A percentile compares a stretch with the other conserved stretches of the same genome.
phyloP scores from a whole-genome alignment of 2,329 filamentous ascomycete genomes.

The Tolypocladium sp. region DNA sequence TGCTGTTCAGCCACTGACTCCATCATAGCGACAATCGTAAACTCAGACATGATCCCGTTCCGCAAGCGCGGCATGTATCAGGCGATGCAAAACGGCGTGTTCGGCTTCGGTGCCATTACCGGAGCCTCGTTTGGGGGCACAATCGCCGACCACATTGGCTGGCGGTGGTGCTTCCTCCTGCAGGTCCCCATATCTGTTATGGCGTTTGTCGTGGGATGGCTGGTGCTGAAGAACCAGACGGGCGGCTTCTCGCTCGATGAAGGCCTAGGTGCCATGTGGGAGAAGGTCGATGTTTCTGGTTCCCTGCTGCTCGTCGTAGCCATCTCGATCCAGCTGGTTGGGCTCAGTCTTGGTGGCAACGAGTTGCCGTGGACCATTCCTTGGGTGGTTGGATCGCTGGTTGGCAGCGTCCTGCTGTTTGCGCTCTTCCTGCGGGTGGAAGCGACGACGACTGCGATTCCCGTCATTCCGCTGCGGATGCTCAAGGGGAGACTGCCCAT shows the following conservation, averaged over 20 bases:
- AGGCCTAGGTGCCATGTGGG: conserved; percentile 33
- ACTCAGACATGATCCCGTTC: conserved; percentile 56
- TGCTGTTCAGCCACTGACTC: too few relatives aligned
- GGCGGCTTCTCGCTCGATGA: conserved; percentile 16
- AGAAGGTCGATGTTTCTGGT: conserved; percentile 48
- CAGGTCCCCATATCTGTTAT: conserved; percentile 50
- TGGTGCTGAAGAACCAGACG: conserved; percentile 40
- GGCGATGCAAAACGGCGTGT: conserved; percentile 50
- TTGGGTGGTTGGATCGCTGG: conserved; percentile 35
- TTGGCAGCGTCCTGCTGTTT: conserved; percentile 32
- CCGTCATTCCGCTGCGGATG: conserved; percentile 47
- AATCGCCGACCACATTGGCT: conserved; percentile 55
- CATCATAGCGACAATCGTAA: conserved; percentile 37
- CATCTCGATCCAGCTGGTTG: conserved; percentile 47
- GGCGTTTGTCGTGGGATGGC: conserved; percentile 42
- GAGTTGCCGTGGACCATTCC: conserved; percentile 42
- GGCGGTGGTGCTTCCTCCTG: conserved; percentile 58
- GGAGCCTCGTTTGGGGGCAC: conserved; percentile 57
- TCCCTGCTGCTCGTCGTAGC: conserved; percentile 47
- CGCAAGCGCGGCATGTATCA: conserved; percentile 48
- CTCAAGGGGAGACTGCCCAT: conserved; percentile 45
- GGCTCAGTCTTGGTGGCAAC: conserved; percentile 47
- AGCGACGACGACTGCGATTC: conserved; percentile 37
- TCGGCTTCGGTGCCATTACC: conserved; percentile 52
- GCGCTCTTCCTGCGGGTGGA: conserved; percentile 38